These are phyloP conservation scores for Penicillium palitans DNA, from an alignment of 2,329 filamentous ascomycete species.

Conservation along the genomic window DNA sequence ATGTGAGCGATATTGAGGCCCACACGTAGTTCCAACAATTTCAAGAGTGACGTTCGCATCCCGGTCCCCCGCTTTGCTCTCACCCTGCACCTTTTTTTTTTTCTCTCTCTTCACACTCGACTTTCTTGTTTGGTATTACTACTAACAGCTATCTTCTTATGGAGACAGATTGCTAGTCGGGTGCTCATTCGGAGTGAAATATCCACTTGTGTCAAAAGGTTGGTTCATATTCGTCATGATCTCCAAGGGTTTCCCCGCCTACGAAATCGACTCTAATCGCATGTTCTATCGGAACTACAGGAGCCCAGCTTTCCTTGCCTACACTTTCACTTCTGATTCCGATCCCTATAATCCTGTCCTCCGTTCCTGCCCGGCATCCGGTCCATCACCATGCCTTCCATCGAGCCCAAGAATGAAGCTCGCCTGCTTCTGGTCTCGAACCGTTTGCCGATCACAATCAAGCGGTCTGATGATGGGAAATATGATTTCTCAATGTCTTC, in stretches of 20 bases:
- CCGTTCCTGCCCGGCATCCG: background rate
- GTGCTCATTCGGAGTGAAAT: background rate
- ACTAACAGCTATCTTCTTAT: background rate
- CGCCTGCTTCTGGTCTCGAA: conserved; percentile 86
- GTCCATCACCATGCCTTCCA: conserved; percentile 35
- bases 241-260: conserved; percentile 7
- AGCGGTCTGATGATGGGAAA: conserved; percentile 84
- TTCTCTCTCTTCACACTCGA: background rate
- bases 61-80: conserved; percentile 11
- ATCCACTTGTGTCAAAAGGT: conserved; percentile 2
- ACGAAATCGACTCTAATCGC: conserved; percentile 6
- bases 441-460: conserved; percentile 93
- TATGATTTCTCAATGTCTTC: conserved; percentile 97
- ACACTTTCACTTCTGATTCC: background rate
- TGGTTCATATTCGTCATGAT: conserved; percentile 7
- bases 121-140: background rate
- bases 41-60: conserved; percentile 10
- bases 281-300: background rate
- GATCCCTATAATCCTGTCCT: background rate
- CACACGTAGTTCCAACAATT: background rate
- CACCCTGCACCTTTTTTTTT: background rate
- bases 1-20: conserved; percentile 27
- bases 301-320: background rate
- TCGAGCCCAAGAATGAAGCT: conserved; percentile 38
- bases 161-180: conserved; percentile 4